phyloP scores from a whole-genome alignment of 2,329 filamentous ascomycete species.

The Huntiella bhutanensis region DNA sequence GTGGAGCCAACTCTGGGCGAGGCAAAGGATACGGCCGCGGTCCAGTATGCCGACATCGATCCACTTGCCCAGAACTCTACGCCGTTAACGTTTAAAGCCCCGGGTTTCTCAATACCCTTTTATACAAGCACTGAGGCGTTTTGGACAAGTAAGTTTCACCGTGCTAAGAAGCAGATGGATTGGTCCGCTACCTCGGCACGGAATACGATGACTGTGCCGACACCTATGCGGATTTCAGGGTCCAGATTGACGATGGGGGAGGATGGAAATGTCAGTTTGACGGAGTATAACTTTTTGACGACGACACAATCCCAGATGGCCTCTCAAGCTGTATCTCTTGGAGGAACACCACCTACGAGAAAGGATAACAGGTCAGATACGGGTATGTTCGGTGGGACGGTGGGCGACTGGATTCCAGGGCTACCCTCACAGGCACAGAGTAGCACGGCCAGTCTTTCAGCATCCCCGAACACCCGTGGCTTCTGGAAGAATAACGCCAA shows the following conservation, averaged over 20 bases:
- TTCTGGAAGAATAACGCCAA: conserved; percentile 30
- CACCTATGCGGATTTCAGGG: conserved; percentile 33
- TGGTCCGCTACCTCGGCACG: conserved; percentile 30
- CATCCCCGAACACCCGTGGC: conserved; percentile 36
- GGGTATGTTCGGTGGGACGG: conserved; percentile 18
- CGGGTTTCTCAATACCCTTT: conserved; percentile 47
- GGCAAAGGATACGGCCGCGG: conserved; percentile 29
- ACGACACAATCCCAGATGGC: conserved; percentile 7
- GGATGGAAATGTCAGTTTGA: conserved; percentile 21
- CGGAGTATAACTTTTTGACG: conserved; percentile 25
- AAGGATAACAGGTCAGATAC: conserved; percentile 23
- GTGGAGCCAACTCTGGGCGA: conserved; percentile 15
- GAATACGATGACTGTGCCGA: conserved; percentile 37
- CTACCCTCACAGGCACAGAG: conserved; percentile 4
- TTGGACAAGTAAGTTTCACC: conserved; percentile 33
- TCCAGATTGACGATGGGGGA: conserved; percentile 39
- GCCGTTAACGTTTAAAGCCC: conserved; percentile 44
- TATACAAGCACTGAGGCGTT: conserved; percentile 38
- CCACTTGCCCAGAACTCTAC: conserved; percentile 24
- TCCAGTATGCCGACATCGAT: conserved; percentile 18
- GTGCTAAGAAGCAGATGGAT: conserved; percentile 16
- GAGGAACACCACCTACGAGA: conserved; percentile 39
- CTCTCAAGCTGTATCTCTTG: conserved; percentile 14
- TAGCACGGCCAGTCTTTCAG: conserved; percentile 28
- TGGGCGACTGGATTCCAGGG: conserved; percentile 24